A percentile compares a stretch with the other conserved stretches of the same genome.
phyloP scores from a whole-genome alignment of 495 filamentous ascomycete species.

The Barbatosphaeria neglecta region DNA sequence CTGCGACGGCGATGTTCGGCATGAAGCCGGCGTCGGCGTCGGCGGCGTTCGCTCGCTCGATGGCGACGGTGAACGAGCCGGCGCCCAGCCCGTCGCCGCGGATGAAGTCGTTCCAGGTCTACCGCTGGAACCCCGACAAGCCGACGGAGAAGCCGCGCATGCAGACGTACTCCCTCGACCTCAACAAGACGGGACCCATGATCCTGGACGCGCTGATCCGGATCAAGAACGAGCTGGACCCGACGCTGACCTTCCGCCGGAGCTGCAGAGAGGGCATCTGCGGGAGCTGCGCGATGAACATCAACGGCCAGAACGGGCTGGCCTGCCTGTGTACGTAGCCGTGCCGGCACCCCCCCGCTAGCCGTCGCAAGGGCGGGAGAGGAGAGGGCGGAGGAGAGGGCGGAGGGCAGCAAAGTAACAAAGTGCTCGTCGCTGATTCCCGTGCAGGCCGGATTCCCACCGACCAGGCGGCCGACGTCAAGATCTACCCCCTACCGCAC shows the following conservation, averaged over 20 bases:
- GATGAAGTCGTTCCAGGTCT: constrained; percentile 95
- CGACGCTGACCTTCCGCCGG: constrained; percentile 87
- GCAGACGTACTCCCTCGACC: constrained; percentile 85
- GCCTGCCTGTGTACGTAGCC: constrained; percentile 84
- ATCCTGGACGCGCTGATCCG: constrained; percentile 90
- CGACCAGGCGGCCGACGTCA: constrained; percentile 65
- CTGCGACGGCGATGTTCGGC: constrained; percentile 41
- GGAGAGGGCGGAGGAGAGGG: not conserved
- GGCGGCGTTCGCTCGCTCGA: constrained; percentile 28
- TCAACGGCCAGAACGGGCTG: constrained; percentile 92
- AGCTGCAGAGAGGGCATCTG: constrained; percentile 97
- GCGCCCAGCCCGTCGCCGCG: constrained; percentile 49
- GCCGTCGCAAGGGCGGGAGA: constrained; percentile 4
- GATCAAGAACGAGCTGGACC: constrained; percentile 98
- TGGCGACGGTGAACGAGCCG: constrained; percentile 35
- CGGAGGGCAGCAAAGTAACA: not conserved
- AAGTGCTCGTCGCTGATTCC: not conserved
- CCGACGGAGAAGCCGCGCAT: constrained; percentile 86
- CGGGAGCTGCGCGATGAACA: constrained; percentile 98
- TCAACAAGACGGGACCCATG: constrained; percentile 99
- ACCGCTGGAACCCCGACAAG: constrained; percentile 93
- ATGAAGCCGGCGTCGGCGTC: constrained; percentile 14
- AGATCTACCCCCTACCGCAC: constrained; percentile 97
- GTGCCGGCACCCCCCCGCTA: constrained; percentile 5
- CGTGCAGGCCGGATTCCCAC: constrained; percentile 79